Base-by-base conservation (phyloP, 1,284 basidiomycete species). In the Mrakiaceae sp. region DNA sequence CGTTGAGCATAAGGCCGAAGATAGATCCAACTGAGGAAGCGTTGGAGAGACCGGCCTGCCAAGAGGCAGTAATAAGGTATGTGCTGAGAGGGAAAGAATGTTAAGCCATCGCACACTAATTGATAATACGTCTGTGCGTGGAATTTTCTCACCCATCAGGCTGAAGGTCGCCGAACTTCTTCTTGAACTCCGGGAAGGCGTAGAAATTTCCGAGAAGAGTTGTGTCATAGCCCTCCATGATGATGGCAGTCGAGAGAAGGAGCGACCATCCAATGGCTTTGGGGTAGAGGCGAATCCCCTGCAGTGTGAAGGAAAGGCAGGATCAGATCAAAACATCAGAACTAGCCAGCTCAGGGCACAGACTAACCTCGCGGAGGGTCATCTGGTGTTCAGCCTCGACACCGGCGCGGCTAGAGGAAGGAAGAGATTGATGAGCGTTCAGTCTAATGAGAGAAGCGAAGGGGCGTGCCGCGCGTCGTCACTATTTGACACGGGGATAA, bases 21-120 rank as follows among this genome's bases (percentile, higher is more conserved):
- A 80, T 77, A 66, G 75, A 70, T 47, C 77, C 77, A 59, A 70
- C 70, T 50, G 27, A 44, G 10, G 64, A 70, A 11, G 64, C 71
- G 68, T 78, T 78, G 11, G 71, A 72, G 39, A 79, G 71, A 53
- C 78, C 79, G 8, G 77, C 71, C 67, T 80, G 78, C 79, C 79
- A 81, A 39, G 73, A 67, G 0, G 80, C 77, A 0, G 78, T 71
- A 14, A 81, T 71, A 60, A 77, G 72, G 67, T 77, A 80, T 11
- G 71, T 70, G 71, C 73, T 64, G 27, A 27, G 27, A 27, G 27
- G 27, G 27, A 27, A 27, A 27, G 27, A 27, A 27, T 27, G 27
- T 27, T 27, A 1, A 27, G 27, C 72, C 71, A 39, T 70, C 67
- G 11, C 69, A 40, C 42, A 68, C 50, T 63, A 72, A 72, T 43